Percentiles rank a stretch among this genome's conserved stretches.
Evolutionary conservation across 176 grass and related monocot genomes (phyloP).

Genomic region (Musa troglodytarum): DNA sequence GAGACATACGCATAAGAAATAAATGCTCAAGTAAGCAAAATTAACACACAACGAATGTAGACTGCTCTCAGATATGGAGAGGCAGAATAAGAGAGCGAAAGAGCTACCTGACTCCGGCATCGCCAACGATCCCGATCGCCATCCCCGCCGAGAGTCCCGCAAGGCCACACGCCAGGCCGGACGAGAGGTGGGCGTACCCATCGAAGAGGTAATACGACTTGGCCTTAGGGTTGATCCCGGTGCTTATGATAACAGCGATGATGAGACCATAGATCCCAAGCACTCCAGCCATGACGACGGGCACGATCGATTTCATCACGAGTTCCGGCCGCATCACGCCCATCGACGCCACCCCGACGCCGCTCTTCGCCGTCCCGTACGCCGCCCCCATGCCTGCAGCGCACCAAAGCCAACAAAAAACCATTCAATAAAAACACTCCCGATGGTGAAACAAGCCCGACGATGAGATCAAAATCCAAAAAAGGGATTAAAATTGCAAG

Average conservation of each 20-base stretch:
- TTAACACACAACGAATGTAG: neutral
- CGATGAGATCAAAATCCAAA: neutral
- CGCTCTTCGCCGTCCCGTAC: conserved; percentile 98
- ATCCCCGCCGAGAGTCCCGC: conserved; percentile 84
- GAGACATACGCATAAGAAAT: neutral
- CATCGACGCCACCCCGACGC: conserved; percentile 96
- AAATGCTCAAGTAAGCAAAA: neutral
- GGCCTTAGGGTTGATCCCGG: conserved; percentile 96
- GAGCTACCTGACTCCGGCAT: conserved; percentile 83
- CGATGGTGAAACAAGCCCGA: neutral
- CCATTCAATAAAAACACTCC: neutral
- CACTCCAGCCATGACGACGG: conserved; percentile 98
- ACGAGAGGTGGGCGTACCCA: conserved; percentile 86
- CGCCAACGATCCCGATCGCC: conserved; percentile 96
- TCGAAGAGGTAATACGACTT: conserved; percentile 96
- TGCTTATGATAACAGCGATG: conserved; percentile 95
- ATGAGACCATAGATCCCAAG: conserved; percentile 95
- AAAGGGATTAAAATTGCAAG: neutral
- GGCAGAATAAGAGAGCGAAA: neutral
- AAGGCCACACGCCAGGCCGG: conserved; percentile 75
- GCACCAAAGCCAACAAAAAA: neutral
- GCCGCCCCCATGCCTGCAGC: conserved; percentile 86
- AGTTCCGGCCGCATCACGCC: conserved; percentile 98
- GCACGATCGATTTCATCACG: conserved; percentile 99
- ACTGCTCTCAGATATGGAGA: neutral